Base-by-base conservation (phyloP, 768 basidiomycete species). In the Cubamyces lactineus region DNA sequence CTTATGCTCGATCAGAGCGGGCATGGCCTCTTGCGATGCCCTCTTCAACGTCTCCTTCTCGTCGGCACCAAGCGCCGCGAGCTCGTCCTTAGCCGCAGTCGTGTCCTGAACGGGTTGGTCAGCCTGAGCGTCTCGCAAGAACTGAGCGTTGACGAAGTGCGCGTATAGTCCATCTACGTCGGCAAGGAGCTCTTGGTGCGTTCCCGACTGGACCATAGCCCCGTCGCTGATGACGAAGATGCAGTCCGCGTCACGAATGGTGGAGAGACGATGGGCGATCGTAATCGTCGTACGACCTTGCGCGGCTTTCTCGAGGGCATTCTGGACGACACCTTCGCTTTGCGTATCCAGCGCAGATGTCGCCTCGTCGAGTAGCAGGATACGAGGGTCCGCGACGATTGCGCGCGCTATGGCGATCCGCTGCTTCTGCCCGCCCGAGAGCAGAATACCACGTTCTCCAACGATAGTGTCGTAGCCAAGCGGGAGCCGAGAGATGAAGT, bases 181-280 rank as follows among this genome's bases (percentile, higher is more conserved):
- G 2, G 72, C 60, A 50, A 94, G 73, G 5, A 94, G 84, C 45
- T 90, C 83, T 53, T 82, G 73, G 73, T 96, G 94, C 0, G 85
- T 91, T 17, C 94, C 94, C 30, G 80, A 76, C 74, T 96, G 93
- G 53, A 96, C 75, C 51, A 96, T 84, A 40, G 84, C 77, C 2
- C 94, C 94, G 3, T 88, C 88, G 53, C 93, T 94, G 89, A 96
- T 94, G 66, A 96, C 93, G 70, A 88, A 89, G 62, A 93, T 93
- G 58, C 84, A 75, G 73, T 92, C 82, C 1, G 92, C 93, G 69
- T 91, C 87, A 76, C 88, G 91, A 79, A 94, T 89, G 13, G 92
- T 94, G 2, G 89, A 91, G 1, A 91, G 79, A 66, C 90, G 84
- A 66, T 91, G 89, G 26, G 91, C 88, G 57, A 92, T 90, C 6